These are phyloP conservation scores for Rhododendron kiyosumense DNA, from an alignment of 148 eudicot species.

Conservation along the genomic window DNA sequence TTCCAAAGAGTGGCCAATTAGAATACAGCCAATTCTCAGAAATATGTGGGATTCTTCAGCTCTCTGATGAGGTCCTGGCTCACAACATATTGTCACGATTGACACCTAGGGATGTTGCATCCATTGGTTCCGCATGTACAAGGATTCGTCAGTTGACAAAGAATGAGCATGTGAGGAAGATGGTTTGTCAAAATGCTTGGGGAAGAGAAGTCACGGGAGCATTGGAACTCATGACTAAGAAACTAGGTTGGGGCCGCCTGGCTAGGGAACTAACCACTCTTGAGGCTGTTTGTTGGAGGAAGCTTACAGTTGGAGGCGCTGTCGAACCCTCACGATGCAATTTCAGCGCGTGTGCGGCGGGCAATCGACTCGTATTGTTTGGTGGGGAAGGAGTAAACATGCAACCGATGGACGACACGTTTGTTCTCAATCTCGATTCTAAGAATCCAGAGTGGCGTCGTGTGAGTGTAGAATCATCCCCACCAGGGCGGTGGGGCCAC, in stretches of 20 bases:
- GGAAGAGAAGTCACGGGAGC: slow-evolving; percentile 74
- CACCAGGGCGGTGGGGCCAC: slow-evolving; percentile 93
- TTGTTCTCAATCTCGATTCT: slow-evolving; percentile 72
- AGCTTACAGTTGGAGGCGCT: slow-evolving; percentile 67
- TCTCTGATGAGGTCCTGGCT: slow-evolving; percentile 80
- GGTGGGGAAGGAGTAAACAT: slow-evolving; percentile 90
- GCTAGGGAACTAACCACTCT: slow-evolving; percentile 84
- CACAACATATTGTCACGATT: slow-evolving; percentile 75
- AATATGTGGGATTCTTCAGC: slow-evolving; percentile 66
- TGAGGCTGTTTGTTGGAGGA: slow-evolving; percentile 79
- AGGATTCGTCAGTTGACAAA: slow-evolving; percentile 62
- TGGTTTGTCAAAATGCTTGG: slow-evolving; percentile 93
- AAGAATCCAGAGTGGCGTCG: slow-evolving; percentile 69
- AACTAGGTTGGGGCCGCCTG: slow-evolving; percentile 84
- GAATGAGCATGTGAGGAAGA: slow-evolving; percentile 71
- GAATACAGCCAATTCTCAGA: slow-evolving; percentile 20
- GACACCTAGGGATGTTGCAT: slow-evolving; percentile 82
- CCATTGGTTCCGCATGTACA: slow-evolving; percentile 72
- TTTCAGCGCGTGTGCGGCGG: slow-evolving; percentile 81
- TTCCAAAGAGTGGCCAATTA: slow-evolving; percentile 22
- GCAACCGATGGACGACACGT: slow-evolving; percentile 91
- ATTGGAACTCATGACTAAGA: slow-evolving; percentile 61
- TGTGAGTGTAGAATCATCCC: slow-evolving; percentile 60
- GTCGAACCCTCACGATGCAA: slow-evolving; percentile 92
- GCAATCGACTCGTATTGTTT: slow-evolving; percentile 74